Evolutionary conservation across 495 filamentous ascomycete species (phyloP).

Genomic region (Parachaetomium inaequale): DNA sequence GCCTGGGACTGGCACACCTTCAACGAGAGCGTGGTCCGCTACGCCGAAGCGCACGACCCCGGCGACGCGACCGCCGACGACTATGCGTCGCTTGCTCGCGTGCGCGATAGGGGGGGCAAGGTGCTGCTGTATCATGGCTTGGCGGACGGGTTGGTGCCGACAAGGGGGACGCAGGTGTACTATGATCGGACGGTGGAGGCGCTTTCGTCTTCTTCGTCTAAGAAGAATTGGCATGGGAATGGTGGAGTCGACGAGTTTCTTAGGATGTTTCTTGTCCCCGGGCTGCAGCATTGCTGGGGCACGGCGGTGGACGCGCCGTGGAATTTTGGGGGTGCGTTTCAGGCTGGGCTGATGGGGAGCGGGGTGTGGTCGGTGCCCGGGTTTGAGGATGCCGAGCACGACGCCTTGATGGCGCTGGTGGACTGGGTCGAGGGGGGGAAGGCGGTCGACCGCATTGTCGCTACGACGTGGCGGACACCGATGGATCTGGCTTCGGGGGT

Average conservation of each 20-base stretch:
- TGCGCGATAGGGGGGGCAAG: conserved; percentile 51
- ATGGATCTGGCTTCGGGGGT: conserved; percentile 35
- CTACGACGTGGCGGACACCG: conserved; percentile 42
- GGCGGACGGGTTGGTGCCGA: conserved; percentile 49
- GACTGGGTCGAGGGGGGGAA: conserved; percentile 50
- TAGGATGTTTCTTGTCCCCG: conserved; percentile 41
- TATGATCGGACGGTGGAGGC: conserved; percentile 42
- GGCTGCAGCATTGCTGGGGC: conserved; percentile 42
- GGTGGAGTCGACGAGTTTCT: conserved; percentile 31
- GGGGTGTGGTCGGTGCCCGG: conserved; percentile 36
- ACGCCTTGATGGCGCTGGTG: conserved; percentile 49
- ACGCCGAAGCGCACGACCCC: conserved; percentile 37
- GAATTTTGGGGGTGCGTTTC: conserved; percentile 40
- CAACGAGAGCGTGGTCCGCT: conserved; percentile 25
- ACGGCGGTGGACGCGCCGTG: conserved; percentile 43
- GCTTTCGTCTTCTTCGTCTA: too few species aligned
- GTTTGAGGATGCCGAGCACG: conserved; percentile 40
- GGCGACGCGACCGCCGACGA: conserved; percentile 40
- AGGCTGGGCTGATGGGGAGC: conserved; percentile 30
- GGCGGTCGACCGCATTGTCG: conserved; percentile 41
- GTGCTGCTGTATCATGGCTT: conserved; percentile 56
- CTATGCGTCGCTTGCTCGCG: conserved; percentile 35
- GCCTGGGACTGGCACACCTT: conserved; percentile 41
- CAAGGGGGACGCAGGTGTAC: conserved; percentile 42
- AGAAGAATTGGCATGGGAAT: too few species aligned